Evolutionary conservation across 805 yeast genomes (phyloP).

Genomic region (Wickerhamiella siamensis): DNA sequence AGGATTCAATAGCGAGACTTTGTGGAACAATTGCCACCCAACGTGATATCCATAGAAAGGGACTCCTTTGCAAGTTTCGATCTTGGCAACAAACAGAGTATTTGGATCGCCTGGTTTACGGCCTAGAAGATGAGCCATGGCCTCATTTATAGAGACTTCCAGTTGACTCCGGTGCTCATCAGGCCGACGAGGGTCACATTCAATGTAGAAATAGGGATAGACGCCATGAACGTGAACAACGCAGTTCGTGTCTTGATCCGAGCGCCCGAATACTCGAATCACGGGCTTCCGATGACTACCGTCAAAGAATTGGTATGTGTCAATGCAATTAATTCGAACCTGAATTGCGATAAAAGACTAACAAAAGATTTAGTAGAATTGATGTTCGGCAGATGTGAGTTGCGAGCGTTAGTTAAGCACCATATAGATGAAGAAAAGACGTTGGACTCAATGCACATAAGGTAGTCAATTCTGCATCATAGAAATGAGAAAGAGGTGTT

Average conservation of each 20-base stretch:
- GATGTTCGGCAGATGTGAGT: too few species aligned
- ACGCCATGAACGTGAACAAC: conserved; percentile 69
- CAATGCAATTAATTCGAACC: conserved; percentile 22
- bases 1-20: conserved; percentile 56
- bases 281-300: conserved; percentile 41
- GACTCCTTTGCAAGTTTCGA: conserved; percentile 46
- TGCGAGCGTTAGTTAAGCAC: too few species aligned
- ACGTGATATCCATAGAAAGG: conserved; percentile 77
- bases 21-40: conserved; percentile 50
- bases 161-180: conserved; percentile 12
- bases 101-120: conserved; percentile 11
- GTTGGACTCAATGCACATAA: too few species aligned
- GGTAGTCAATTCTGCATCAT: too few species aligned
- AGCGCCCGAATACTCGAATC: conserved; percentile 59
- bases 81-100: conserved; percentile 21
- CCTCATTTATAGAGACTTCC: conserved; percentile 17
- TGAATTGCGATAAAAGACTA: conserved; percentile 11
- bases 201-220: conserved; percentile 67
- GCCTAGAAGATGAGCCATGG: conserved; percentile 18
- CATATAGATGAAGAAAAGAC: too few species aligned
- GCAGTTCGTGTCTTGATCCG: conserved; percentile 44
- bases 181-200: conserved; percentile 14
- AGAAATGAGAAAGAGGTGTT: too few species aligned
- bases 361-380: too few species aligned
- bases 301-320: conserved; percentile 19